Evolutionary conservation across 257 asterid species (phyloP), one percentile per base, ranked within the genome.

Genomic region (Mentha longifolia): DNA sequence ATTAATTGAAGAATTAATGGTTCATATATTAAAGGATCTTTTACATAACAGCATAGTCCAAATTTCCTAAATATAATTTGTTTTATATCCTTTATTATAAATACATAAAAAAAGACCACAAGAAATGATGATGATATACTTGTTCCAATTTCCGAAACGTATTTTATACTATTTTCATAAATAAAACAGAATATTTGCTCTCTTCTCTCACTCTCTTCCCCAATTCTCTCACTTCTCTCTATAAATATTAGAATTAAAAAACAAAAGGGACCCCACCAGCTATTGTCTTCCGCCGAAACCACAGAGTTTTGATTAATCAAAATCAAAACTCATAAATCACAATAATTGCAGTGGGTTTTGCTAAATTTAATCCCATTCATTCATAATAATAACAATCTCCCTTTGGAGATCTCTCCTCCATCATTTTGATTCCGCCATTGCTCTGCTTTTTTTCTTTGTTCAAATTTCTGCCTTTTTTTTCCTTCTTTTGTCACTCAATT

Each of bases 261-360:
- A 11, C 14, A 42, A 42, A 3, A 17, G 76, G 72, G 37, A 7
- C 74, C 74, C 76, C 69, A 70, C 47, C 49, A 42, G 20, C 47
- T 61, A 20, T 55, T 41, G 39, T 63, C 73, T n/a, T 70, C 57
- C 46, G 20, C 41, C 46, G 28, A 71, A 70, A 62, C 56, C 41
- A 31, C 50, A 17, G 52, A 62, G 52, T 55, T 25, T 65, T 39
- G 47, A 28, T 57, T 46, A 47, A 20, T 58, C 57, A 65, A 45
- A 30, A 65, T 51, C 17, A 39, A 60, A 51, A 15, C 45, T 68
- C 73, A 49, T 61, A 73, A 65, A 47, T 28, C 71, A 9, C 58
- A 65, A 73, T 73, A 77, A 61, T 73, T 68, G 69, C 58, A 67
- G 70, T 25, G 68, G 43, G 58, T 42, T 68, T 63, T 54, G 82